Evolutionary conservation across 345 rosid genomes (phyloP), one percentile per base, ranked within the genome.

Genomic region (Gossypium stocksii): DNA sequence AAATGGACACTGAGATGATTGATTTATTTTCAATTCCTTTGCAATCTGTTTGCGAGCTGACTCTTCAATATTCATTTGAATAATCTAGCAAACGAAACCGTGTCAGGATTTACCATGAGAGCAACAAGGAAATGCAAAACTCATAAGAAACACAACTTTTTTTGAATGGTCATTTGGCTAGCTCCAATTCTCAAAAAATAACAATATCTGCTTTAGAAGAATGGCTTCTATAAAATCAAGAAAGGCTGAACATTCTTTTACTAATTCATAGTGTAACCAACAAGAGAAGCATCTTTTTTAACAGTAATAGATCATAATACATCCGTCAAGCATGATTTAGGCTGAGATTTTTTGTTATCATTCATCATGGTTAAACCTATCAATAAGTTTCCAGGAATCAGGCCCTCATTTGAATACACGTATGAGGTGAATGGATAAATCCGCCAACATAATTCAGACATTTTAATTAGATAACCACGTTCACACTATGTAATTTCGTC

Each of bases 21-120:
- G 94, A 76, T 90, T 90, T 70, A 90, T 90, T 82, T 86, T 90
- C 76, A 90, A 80, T 65, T 90, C 94, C 78, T 83, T 85, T 48
- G 88, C 91, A 78, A 90, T 86, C 72, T 83, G 86, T 78, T n/a
- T 85, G 70, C 90, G 84, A 8, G 77, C 66, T 29, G 86, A 79
- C 79, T 85, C 91, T 75, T 88, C 88, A 15, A 88, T 76, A 63
- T 87, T 90, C 91, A 88, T 86, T 81, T 85, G 91, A 70, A 90
- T 90, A 59, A 86, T 84, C 92, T 86, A 72, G 60, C 70, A 22
- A 19, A 19, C 38, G 29, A 74, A 38, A 49, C 15, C 45, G 11
- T 13, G 16, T 23, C 52, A 61, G 27, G 52, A 48, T 51, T 23
- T 53, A 11, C 41, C 11, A 38, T 15, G 19, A 48, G 43, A 67